phyloP scores from a whole-genome alignment of 202 grass and related monocot species.

The Panicum virgatum region DNA sequence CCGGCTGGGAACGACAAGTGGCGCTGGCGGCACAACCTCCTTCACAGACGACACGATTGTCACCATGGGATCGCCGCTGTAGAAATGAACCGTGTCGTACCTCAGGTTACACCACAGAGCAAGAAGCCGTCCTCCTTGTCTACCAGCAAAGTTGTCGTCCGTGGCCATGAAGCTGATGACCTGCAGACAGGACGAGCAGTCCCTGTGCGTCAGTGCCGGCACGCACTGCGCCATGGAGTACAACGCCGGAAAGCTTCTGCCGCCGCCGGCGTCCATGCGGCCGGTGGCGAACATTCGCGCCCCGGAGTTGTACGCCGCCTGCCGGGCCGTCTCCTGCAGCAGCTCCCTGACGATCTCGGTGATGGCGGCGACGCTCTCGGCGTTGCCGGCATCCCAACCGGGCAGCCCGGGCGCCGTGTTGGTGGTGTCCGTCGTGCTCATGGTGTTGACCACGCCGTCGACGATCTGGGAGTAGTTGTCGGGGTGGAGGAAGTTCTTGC shows the following conservation, averaged over 20 bases:
- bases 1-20: not conserved
- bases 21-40: not conserved
- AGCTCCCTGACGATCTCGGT: constrained; percentile 6
- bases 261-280: constrained; percentile 16
- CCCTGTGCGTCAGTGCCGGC: not conserved
- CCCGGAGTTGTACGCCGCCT: constrained; percentile 8
- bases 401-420: not conserved
- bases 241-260: not conserved
- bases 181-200: constrained; percentile 43
- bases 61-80: constrained; percentile 6
- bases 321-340: not conserved
- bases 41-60: not conserved
- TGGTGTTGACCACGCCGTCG: not conserved
- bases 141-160: not conserved
- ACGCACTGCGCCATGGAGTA: constrained; percentile 52
- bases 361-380: not conserved
- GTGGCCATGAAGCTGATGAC: not conserved
- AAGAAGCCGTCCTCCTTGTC: constrained; percentile 30
- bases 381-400: not conserved
- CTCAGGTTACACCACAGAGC: constrained; percentile 39
- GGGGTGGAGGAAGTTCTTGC: constrained; percentile 24
- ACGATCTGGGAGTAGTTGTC: constrained; percentile 9
- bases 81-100: constrained; percentile 42
- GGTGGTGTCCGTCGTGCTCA: not conserved
- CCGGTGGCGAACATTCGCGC: constrained; percentile 31